These are phyloP conservation scores for Termitomyces sp. DNA, from an alignment of 768 basidiomycete species.

Conservation along the genomic window DNA sequence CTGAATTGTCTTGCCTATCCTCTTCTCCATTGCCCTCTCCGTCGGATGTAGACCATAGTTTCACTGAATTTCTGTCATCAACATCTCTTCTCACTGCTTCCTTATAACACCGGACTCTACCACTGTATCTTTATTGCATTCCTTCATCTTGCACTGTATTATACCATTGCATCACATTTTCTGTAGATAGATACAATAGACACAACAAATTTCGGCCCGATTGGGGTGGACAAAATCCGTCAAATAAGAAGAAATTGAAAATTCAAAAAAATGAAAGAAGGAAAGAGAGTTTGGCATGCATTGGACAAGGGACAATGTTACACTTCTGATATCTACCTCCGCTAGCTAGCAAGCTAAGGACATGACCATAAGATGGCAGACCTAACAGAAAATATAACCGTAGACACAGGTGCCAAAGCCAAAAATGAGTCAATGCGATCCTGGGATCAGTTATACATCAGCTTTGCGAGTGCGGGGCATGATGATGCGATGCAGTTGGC, in stretches of 20 bases:
- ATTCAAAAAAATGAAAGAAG: no score
- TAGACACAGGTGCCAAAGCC: slow-evolving; percentile 29
- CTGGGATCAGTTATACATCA: slow-evolving; percentile 43
- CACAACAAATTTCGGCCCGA: no score
- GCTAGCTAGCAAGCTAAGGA: no score
- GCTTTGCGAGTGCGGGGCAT: slow-evolving; percentile 43
- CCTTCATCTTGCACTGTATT: not conserved
- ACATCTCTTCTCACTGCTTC: not conserved
- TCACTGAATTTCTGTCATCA: not conserved
- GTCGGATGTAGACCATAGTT: not conserved
- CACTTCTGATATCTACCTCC: no score
- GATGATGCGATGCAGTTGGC: slow-evolving; percentile 31
- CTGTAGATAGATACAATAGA: not conserved
- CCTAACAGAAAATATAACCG: no score
- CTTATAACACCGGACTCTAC: not conserved
- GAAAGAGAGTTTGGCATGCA: no score
- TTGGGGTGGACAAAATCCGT: no score
- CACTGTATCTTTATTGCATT: slow-evolving; percentile 1
- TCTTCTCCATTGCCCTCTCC: not conserved
- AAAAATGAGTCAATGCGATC: slow-evolving; percentile 43
- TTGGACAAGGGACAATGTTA: no score
- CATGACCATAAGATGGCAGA: no score
- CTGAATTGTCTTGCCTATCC: not conserved
- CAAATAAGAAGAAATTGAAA: no score
- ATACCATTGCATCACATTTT: not conserved